Conservation (phyloP, 1,284 basidiomycete genomes). For the Tilletia indica region DNA sequence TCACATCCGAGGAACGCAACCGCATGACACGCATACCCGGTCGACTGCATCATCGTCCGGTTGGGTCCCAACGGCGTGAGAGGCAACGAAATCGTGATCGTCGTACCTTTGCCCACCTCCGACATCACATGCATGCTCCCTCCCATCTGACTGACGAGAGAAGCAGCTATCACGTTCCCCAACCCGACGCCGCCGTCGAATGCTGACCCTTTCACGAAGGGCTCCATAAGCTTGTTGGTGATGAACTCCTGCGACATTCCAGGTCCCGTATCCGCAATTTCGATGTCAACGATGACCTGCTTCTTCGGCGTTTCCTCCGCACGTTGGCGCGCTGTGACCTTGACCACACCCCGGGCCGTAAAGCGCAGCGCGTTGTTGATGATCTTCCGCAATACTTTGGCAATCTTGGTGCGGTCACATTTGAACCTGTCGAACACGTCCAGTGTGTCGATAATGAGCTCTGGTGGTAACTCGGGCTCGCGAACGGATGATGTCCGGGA, state of each 20-base stretch:
- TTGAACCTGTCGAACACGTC: slow-evolving; percentile 26
- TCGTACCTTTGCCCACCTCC: slow-evolving; percentile 35
- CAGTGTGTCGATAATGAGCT: slow-evolving; percentile 36
- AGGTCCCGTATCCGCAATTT: slow-evolving; percentile 25
- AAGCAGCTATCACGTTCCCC: slow-evolving; percentile 41
- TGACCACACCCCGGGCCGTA: slow-evolving; percentile 33
- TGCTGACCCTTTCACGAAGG: slow-evolving; percentile 39
- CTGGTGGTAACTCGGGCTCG: slow-evolving; percentile 11
- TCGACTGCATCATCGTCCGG: neutral
- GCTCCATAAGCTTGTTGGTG: slow-evolving; percentile 31
- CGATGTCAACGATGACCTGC: slow-evolving; percentile 19
- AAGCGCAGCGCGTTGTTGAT: slow-evolving; percentile 41
- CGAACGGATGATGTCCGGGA: neutral
- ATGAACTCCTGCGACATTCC: slow-evolving; percentile 39
- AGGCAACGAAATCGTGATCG: slow-evolving; percentile 31
- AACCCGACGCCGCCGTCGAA: slow-evolving; percentile 43
- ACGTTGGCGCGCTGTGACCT: slow-evolving; percentile 22
- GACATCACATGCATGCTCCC: slow-evolving; percentile 36
- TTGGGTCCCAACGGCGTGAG: neutral
- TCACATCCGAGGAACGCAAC: slow-evolving; percentile 12
- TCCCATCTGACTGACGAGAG: slow-evolving; percentile 32
- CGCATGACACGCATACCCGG: slow-evolving; percentile 5
- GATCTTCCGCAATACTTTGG: slow-evolving; percentile 39
- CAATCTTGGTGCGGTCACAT: slow-evolving; percentile 28
- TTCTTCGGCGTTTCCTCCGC: neutral